A percentile compares a stretch with the other conserved stretches of the same genome.
phyloP scores from a whole-genome alignment of 2,329 filamentous ascomycete species.

The Diaporthe sp. region DNA sequence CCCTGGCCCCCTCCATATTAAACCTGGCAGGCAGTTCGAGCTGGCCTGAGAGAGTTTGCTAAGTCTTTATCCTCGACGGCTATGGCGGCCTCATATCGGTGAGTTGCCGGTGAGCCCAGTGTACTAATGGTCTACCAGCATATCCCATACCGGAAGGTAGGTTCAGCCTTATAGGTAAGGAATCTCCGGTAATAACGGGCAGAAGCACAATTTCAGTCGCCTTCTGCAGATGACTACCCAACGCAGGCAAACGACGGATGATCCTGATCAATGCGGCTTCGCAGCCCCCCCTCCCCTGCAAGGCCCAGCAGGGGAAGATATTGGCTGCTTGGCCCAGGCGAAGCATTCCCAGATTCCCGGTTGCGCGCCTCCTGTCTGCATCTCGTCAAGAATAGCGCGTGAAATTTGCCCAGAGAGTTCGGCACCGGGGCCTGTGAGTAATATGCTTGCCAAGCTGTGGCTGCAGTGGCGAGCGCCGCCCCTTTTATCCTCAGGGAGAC shows the following conservation, averaged over 20 bases:
- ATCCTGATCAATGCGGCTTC: conserved; percentile 7
- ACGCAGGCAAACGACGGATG: background rate
- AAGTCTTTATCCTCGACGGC: background rate
- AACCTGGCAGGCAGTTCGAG: background rate
- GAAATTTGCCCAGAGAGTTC: background rate
- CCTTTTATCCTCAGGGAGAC: conserved; percentile 7
- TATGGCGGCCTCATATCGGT: background rate
- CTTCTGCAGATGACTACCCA: background rate
- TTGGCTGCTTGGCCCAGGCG: background rate
- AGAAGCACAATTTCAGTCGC: background rate
- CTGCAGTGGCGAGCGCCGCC: conserved; percentile 37
- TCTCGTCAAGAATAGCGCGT: background rate
- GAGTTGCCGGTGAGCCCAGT: background rate
- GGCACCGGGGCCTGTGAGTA: conserved; percentile 1
- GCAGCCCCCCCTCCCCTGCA: background rate
- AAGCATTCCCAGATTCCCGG: background rate
- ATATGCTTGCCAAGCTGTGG: conserved; percentile 36
- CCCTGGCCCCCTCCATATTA: background rate
- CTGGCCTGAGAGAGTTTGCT: background rate
- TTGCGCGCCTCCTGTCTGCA: background rate
- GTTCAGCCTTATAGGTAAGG: background rate
- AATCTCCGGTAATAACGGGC: background rate
- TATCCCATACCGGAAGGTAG: background rate
- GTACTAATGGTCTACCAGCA: background rate
- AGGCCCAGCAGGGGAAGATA: background rate